Evolutionary conservation across 208 protist species (phyloP).

Genomic region (Trichomonas vaginalis): DNA sequence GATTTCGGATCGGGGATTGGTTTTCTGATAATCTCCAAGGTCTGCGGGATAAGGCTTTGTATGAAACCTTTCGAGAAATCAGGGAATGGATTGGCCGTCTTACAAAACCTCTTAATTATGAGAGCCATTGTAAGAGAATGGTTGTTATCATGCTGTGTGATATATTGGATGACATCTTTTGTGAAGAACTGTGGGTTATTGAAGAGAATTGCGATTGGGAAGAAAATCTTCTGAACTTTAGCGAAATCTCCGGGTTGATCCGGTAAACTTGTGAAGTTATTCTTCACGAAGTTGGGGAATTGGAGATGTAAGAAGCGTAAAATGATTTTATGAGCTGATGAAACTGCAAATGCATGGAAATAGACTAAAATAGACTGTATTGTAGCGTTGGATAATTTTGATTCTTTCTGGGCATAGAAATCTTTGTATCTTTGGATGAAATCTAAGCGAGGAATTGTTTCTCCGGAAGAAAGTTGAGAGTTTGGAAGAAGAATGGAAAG

Average conservation of each 20-base stretch:
- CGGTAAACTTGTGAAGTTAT: not conserved
- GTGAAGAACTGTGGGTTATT: not conserved
- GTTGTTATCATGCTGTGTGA: not conserved
- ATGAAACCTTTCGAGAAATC: not conserved
- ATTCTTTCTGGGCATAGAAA: not conserved
- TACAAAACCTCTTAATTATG: not conserved
- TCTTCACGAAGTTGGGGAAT: not conserved
- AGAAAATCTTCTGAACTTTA: not conserved
- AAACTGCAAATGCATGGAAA: not conserved
- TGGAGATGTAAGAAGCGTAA: not conserved
- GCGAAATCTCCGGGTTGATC: not conserved
- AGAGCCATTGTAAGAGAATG: not conserved
- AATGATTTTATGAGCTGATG: not conserved
- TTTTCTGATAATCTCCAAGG: not conserved
- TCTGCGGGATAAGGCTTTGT: not conserved
- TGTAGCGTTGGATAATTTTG: not conserved
- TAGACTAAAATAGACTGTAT: not conserved
- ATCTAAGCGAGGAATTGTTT: not conserved
- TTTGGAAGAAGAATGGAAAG: not conserved
- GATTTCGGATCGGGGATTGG: not conserved
- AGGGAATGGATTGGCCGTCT: not conserved
- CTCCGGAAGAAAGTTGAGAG: not conserved
- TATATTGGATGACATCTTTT: not conserved
- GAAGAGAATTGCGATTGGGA: not conserved
- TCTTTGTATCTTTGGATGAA: not conserved